These are phyloP conservation scores for Apiospora phragmitis DNA, from an alignment of 2,329 filamentous ascomycete species.

Conservation along the genomic window DNA sequence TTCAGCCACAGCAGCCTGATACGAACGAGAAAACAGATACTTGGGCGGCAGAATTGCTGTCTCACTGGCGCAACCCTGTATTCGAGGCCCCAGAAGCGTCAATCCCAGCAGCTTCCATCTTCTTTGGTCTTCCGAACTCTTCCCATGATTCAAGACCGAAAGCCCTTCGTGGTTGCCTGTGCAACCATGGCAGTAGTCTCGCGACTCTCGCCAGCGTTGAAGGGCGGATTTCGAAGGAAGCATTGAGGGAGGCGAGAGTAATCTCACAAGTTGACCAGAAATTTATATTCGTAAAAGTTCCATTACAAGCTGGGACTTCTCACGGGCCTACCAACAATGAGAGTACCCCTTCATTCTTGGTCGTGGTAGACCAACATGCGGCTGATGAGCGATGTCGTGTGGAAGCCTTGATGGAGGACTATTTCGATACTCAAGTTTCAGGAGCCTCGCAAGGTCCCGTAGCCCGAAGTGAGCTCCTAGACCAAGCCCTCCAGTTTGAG, in stretches of 20 bases:
- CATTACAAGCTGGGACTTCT: constrained; percentile 20
- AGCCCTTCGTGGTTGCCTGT: not conserved
- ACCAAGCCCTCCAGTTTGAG: constrained; percentile 63
- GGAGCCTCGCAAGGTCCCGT: constrained; percentile 10
- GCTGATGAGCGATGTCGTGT: constrained; percentile 86
- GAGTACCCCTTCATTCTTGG: constrained; percentile 44
- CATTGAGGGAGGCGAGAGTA: constrained; percentile 61
- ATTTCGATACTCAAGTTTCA: constrained; percentile 38
- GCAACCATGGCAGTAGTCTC: not conserved
- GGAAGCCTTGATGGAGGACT: constrained; percentile 65
- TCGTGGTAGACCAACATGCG: constrained; percentile 91
- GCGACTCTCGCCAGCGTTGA: constrained; percentile 28
- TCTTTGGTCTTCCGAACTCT: constrained; percentile 13
- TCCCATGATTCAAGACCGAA: not conserved
- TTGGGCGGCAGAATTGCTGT: constrained; percentile 64
- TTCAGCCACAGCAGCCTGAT: not conserved
- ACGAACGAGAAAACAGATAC: constrained; percentile 18
- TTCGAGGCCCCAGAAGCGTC: constrained; percentile 55
- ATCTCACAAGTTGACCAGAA: constrained; percentile 87
- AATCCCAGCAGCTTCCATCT: constrained; percentile 44
- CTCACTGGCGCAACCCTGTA: constrained; percentile 73
- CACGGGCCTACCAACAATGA: not conserved
- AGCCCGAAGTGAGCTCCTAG: constrained; percentile 39
- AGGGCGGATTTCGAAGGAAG: constrained; percentile 60
- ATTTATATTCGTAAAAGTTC: constrained; percentile 74